phyloP scores from a whole-genome alignment of 345 rosid genomes.

The Citrus maxima region DNA sequence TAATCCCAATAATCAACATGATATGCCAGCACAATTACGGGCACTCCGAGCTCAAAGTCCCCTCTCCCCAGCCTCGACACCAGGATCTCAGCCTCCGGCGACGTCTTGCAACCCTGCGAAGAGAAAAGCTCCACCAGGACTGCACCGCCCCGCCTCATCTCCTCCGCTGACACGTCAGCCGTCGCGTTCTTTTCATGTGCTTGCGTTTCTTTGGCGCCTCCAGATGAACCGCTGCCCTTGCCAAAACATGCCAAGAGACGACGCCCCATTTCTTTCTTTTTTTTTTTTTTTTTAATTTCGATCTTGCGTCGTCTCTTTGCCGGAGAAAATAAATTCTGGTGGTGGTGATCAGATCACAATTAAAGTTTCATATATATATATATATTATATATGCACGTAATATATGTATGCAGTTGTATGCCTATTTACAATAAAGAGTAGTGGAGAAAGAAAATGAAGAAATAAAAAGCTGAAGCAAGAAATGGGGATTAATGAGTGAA shows the following conservation, averaged over 20 bases:
- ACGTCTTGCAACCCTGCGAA: slow-evolving; percentile 81
- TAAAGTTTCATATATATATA: neutral
- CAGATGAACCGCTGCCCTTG: slow-evolving; percentile 9
- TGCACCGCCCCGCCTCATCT: slow-evolving; percentile 47
- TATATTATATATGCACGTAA: neutral
- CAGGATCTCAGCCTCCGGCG: slow-evolving; percentile 78
- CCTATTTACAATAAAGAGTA: neutral
- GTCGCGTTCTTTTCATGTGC: slow-evolving; percentile 8
- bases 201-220: neutral
- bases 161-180: slow-evolving; percentile 37
- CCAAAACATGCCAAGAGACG: slow-evolving; percentile 78
- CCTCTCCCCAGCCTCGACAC: slow-evolving; percentile 89
- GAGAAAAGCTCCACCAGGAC: slow-evolving; percentile 82
- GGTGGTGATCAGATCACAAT: slow-evolving; percentile 5
- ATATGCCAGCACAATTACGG: slow-evolving; percentile 61
- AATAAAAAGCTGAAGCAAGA: neutral
- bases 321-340: neutral
- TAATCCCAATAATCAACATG: slow-evolving; percentile 96
- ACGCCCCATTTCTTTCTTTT: slow-evolving; percentile 42
- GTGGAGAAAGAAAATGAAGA: neutral
- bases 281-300: slow-evolving; percentile 5
- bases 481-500: neutral
- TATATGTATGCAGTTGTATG: too few species aligned
- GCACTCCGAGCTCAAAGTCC: slow-evolving; percentile 59
- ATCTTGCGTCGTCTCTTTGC: slow-evolving; percentile 23